phyloP scores from a whole-genome alignment of 495 filamentous ascomycete species.

The Hypoxylon cercidicola region DNA sequence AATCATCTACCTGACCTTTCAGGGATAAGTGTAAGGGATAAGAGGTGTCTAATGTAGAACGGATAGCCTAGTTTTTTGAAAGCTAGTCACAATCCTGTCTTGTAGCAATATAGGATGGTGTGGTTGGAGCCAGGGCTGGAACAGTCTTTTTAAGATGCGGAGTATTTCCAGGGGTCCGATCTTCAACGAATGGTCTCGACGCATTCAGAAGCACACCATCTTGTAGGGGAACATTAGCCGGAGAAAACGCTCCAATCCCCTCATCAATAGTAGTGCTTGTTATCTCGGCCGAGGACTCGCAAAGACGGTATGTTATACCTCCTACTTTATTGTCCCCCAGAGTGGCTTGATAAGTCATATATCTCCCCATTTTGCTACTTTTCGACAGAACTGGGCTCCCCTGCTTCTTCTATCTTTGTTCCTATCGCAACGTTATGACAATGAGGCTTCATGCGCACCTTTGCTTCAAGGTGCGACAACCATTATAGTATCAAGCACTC shows the following conservation, averaged over 20 bases:
- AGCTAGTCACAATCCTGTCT: too few species aligned
- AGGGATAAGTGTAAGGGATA: slow-evolving; percentile 4
- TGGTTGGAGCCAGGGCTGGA: neutral
- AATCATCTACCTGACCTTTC: neutral
- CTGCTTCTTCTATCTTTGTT: neutral
- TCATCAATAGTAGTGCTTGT: slow-evolving; percentile 1
- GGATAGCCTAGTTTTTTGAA: neutral
- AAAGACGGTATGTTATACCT: slow-evolving; percentile 11
- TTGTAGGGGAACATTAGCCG: slow-evolving; percentile 11
- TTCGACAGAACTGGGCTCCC: neutral
- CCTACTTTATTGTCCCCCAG: slow-evolving; percentile 6
- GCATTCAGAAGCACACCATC: slow-evolving; percentile 7
- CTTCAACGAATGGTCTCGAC: slow-evolving; percentile 21
- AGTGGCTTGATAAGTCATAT: neutral
- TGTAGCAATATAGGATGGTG: neutral
- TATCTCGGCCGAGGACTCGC: slow-evolving; percentile 5
- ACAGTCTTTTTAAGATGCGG: slow-evolving; percentile 2
- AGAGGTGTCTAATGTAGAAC: slow-evolving; percentile 16
- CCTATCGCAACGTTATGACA: neutral
- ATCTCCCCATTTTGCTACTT: neutral
- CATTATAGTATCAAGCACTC: neutral
- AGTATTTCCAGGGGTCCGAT: slow-evolving; percentile 6
- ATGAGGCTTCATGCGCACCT: slow-evolving; percentile 6
- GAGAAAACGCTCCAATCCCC: slow-evolving; percentile 15
- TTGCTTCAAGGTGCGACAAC: neutral